A percentile compares a stretch with the other conserved stretches of the same genome.
Evolutionary conservation across 257 asterid genomes (phyloP).

Genomic region (Galeopsis tetrahit): DNA sequence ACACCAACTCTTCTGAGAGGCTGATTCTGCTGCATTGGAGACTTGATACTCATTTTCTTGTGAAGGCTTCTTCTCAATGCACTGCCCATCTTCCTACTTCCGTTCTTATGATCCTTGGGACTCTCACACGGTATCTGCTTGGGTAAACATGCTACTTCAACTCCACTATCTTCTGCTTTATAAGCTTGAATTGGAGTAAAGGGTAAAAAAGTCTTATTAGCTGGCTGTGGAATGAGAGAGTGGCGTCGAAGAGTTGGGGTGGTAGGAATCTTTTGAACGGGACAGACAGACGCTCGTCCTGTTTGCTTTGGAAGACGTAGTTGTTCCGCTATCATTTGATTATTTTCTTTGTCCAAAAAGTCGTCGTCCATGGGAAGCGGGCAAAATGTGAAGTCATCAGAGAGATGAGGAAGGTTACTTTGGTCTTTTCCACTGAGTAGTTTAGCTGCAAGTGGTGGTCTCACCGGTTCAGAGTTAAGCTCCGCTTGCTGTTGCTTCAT

Average conservation of each 20-base stretch:
- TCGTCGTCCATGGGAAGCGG: constrained; percentile 44
- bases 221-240: constrained; percentile 76
- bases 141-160: constrained; percentile 45
- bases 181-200: constrained; percentile 56
- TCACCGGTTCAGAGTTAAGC: constrained; percentile 43
- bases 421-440: constrained; percentile 41
- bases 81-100: constrained; percentile 58
- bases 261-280: constrained; percentile 40
- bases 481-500: constrained; percentile 56
- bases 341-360: constrained; percentile 71
- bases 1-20: constrained; percentile 65
- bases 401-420: constrained; percentile 34
- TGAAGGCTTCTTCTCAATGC: constrained; percentile 69
- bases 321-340: constrained; percentile 57
- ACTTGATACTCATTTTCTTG: constrained; percentile 63
- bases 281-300: constrained; percentile 56
- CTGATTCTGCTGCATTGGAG: constrained; percentile 80
- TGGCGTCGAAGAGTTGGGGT: constrained; percentile 57
- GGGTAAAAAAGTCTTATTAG: constrained; percentile 55
- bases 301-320: constrained; percentile 57
- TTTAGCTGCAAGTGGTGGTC: constrained; percentile 68
- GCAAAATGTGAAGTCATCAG: constrained; percentile 51
- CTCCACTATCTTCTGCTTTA: constrained; percentile 42
- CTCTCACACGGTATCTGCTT: constrained; percentile 56
- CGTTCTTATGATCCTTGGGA: constrained; percentile 60